Base-by-base conservation (phyloP, 139 green algal species). In the Yamagishiella unicocca region DNA sequence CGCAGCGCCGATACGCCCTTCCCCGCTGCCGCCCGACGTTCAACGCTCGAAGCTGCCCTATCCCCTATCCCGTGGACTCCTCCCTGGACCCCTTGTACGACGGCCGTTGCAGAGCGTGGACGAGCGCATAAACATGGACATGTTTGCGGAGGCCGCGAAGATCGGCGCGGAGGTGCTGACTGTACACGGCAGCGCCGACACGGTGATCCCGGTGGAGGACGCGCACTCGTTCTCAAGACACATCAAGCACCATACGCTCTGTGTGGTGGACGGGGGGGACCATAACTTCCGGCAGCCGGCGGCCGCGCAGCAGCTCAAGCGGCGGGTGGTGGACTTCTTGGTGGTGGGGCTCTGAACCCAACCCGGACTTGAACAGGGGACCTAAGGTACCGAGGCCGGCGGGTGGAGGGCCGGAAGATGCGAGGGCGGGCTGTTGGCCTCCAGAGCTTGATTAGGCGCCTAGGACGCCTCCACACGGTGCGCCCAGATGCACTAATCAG, bases 121-220 rank as follows among this genome's bases (percentile, higher is more conserved):
- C 0, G 85, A 93, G 73, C 82, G 92, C n/a, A 27, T 93, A 66
- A 71, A 38, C 7, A 45, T 87, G 2, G 79, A 94, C 87, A 94
- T 95, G 90, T 43, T 87, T 1, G 80, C 25, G 7, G 80, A 64
- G 35, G 85, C 72, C 10, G 53, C 76, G 9, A 67, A 78, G 50
- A 72, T 55, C 27, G 91, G 81, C 19, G 84, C 75, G 29, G 73
- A 91, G 45, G 90, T 95, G 33, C 84, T 96, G 27, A 96, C 89
- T 22, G 55, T 96, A 21, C 93, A 96, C 82, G 92, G 93, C 55
- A 92, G 75, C 25, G 85, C 73, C 1, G 93, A 96, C 70, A 82
- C 54, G 0, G 88, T 87, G 27, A 94, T 96, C 40, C 90, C 92
- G 7, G 62, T 93, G 5, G 83, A 92, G 38, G 93, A 96, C 50